phyloP scores from a whole-genome alignment of 768 basidiomycete genomes.

The Lactarius evosmus region DNA sequence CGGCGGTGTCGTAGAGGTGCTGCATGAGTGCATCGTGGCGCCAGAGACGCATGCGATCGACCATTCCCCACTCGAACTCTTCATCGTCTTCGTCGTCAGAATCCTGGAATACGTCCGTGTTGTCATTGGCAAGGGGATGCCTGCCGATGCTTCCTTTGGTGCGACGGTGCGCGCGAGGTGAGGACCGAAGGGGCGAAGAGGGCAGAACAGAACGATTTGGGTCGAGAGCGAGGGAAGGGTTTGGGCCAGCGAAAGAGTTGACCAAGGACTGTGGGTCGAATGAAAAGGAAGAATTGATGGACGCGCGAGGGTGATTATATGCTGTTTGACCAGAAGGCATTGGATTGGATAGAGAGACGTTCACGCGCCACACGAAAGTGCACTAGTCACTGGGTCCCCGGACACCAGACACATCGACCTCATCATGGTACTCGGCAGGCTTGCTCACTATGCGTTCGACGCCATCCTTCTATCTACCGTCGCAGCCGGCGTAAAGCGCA shows the following conservation, averaged over 20 bases:
- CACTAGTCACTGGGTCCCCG: neutral
- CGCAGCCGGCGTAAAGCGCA: constrained; percentile 84
- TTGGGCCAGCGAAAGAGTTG: constrained; percentile 64
- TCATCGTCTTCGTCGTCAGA: constrained; percentile 55
- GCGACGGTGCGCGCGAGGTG: constrained; percentile 55
- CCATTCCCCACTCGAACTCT: constrained; percentile 75
- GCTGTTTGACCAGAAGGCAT: constrained; percentile 34
- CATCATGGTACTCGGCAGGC: constrained; percentile 56
- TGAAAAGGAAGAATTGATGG: constrained; percentile 78
- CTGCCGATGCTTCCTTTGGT: constrained; percentile 47
- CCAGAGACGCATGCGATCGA: constrained; percentile 96
- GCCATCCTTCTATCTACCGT: constrained; percentile 84
- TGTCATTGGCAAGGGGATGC: constrained; percentile 78
- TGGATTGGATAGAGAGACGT: constrained; percentile 29
- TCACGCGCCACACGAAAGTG: too few species aligned
- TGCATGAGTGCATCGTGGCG: constrained; percentile 98
- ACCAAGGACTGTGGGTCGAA: constrained; percentile 77
- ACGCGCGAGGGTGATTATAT: constrained; percentile 54
- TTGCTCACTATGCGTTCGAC: constrained; percentile 82
- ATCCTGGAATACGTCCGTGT: constrained; percentile 71
- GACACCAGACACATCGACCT: neutral
- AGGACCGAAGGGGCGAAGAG: constrained; percentile 67
- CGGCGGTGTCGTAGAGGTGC: constrained; percentile 94
- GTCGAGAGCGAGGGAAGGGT: constrained; percentile 65
- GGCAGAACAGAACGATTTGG: constrained; percentile 78